These are phyloP conservation scores for Boletus tylopilopsis DNA, from an alignment of 768 basidiomycete species.

Conservation along the genomic window DNA sequence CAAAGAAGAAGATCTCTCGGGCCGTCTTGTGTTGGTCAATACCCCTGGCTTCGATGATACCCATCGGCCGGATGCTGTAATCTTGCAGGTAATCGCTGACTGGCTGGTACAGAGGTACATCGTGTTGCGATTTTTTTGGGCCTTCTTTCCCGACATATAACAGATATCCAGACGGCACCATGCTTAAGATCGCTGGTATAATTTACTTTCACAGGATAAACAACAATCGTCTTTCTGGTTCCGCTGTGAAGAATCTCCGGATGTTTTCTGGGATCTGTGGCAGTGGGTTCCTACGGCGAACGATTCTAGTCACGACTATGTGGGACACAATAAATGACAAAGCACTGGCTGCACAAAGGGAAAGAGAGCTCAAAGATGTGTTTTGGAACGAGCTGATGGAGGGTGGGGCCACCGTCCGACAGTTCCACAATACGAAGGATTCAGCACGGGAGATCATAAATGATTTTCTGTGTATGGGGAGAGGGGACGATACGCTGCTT, in stretches of 20 bases:
- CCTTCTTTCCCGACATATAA: not conserved
- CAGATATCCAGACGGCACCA: slow-evolving; percentile 9
- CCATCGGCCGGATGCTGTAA: slow-evolving; percentile 10
- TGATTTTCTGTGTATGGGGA: not conserved
- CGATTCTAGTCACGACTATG: slow-evolving; percentile 37
- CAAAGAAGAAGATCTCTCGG: accelerated
- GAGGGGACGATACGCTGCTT: slow-evolving; percentile 5
- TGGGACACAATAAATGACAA: slow-evolving; percentile 29
- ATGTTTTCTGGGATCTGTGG: slow-evolving; percentile 37
- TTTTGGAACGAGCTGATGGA: slow-evolving; percentile 22
- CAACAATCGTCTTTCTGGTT: slow-evolving; percentile 33
- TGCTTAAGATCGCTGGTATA: slow-evolving; percentile 26
- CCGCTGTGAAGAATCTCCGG: slow-evolving; percentile 27
- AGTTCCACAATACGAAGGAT: not conserved
- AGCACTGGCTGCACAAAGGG: slow-evolving; percentile 6
- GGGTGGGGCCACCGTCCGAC: not conserved
- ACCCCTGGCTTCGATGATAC: slow-evolving; percentile 23
- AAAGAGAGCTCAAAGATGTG: slow-evolving; percentile 20
- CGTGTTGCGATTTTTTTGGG: not conserved
- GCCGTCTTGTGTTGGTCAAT: slow-evolving; percentile 19
- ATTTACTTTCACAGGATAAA: slow-evolving; percentile 34
- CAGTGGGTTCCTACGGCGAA: slow-evolving; percentile 21
- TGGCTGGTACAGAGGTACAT: slow-evolving; percentile 20
- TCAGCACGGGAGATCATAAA: slow-evolving; percentile 1
- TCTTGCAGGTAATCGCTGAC: slow-evolving; percentile 9